These are phyloP conservation scores for Starmera amethionina DNA, from an alignment of 805 yeast species.

Conservation along the genomic window DNA sequence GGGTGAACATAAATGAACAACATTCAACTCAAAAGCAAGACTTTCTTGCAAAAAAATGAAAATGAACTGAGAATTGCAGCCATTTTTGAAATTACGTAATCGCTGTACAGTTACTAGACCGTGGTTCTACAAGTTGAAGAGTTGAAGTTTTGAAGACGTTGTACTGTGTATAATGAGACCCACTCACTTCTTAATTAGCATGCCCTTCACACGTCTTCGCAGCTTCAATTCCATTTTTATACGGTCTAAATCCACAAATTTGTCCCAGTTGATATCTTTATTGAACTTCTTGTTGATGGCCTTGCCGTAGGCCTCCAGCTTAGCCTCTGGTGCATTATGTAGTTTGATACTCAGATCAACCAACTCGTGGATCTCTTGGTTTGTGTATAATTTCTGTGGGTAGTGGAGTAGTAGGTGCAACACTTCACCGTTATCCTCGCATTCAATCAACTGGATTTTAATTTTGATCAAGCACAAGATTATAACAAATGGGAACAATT, in stretches of 20 bases:
- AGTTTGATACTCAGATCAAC: constrained; percentile 27
- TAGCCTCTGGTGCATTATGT: constrained; percentile 23
- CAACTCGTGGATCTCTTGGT: constrained; percentile 16
- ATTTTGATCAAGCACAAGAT: constrained; percentile 32
- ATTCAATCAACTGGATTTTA: constrained; percentile 32
- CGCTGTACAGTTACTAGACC: too few relatives aligned
- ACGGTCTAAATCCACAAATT: constrained; percentile 33
- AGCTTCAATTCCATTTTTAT: constrained; percentile 35
- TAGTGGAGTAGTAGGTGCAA: constrained; percentile 35
- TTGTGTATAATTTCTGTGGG: constrained; percentile 23
- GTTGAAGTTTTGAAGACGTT: too few relatives aligned
- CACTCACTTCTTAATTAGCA: constrained; percentile 5
- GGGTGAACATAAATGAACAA: too few relatives aligned
- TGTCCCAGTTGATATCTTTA: constrained; percentile 28
- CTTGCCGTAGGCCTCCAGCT: constrained; percentile 26
- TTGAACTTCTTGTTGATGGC: constrained; percentile 31
- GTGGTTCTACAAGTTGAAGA: too few relatives aligned
- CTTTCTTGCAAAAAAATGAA: too few relatives aligned
- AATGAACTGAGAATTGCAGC: too few relatives aligned
- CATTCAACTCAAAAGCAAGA: too few relatives aligned
- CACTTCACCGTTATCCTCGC: constrained; percentile 38
- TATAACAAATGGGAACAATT: constrained; percentile 28
- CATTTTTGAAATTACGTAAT: too few relatives aligned
- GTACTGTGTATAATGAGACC: too few relatives aligned
- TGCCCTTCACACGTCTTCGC: constrained; percentile 29